phyloP scores from a whole-genome alignment of 1,139 yeast species.

The Suhomyces bolitotheri region DNA sequence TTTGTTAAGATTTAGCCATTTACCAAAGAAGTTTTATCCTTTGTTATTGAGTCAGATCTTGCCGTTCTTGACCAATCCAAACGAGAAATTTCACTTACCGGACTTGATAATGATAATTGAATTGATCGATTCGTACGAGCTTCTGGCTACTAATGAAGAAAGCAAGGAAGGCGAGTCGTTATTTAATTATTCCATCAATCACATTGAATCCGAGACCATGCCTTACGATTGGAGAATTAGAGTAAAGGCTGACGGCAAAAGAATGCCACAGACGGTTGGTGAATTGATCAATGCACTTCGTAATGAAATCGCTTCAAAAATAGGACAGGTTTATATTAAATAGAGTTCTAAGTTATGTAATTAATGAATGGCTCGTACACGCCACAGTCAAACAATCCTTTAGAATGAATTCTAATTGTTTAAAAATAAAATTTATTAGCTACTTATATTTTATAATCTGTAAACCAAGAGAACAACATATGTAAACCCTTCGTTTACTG shows the following conservation, averaged over 20 bases:
- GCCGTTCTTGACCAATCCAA: conserved; percentile 38
- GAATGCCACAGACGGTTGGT: conserved; percentile 27
- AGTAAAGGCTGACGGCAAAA: conserved; percentile 18
- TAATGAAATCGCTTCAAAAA: conserved; percentile 33
- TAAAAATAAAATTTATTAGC: conserved; percentile 11
- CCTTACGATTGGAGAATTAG: conserved; percentile 39
- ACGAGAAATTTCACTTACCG: conserved; percentile 36
- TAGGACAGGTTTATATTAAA: conserved; percentile 41
- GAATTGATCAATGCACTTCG: conserved; percentile 32
- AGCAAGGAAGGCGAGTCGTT: conserved; percentile 32
- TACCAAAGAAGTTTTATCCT: conserved; percentile 61
- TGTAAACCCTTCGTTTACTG: too few species aligned
- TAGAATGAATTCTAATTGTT: too few species aligned
- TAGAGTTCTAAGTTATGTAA: not conserved
- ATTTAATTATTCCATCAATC: conserved; percentile 32
- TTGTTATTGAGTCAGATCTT: conserved; percentile 51
- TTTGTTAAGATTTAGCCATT: conserved; percentile 60
- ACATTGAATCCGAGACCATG: conserved; percentile 21
- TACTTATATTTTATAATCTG: conserved; percentile 11
- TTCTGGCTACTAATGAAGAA: conserved; percentile 25
- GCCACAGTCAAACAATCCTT: too few species aligned
- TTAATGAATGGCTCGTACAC: too few species aligned
- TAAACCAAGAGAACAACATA: conserved; percentile 2
- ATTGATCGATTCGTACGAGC: conserved; percentile 49
- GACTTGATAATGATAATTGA: conserved; percentile 51